phyloP scores from a whole-genome alignment of 225 moss, liverwort and hornwort species.

The Rhytidiadelphus loreus region DNA sequence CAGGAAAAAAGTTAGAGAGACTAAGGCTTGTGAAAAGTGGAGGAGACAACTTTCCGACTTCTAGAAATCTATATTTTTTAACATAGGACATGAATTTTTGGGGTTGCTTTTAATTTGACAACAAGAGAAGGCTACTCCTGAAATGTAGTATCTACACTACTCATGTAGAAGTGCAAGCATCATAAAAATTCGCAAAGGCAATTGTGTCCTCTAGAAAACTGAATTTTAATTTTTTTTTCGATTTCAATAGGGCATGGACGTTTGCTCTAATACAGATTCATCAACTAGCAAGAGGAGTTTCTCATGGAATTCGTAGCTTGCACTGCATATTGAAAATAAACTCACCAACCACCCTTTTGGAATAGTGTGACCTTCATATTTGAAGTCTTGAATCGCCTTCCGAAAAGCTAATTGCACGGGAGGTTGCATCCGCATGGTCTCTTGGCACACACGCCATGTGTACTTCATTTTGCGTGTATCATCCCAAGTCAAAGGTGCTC shows the following conservation, averaged over 20 bases:
- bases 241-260: accelerated
- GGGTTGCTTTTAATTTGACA: neutral
- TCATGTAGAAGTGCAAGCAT: neutral
- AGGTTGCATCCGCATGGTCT: neutral
- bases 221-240: accelerated
- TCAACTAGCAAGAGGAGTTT: neutral
- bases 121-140: neutral
- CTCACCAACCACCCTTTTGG: conserved; percentile 21
- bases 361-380: conserved; percentile 21
- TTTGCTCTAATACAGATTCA: neutral
- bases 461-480: neutral
- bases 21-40: neutral
- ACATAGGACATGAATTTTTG: neutral
- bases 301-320: neutral
- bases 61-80: neutral
- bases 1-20: too few species aligned
- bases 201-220: accelerated
- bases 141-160: too few species aligned
- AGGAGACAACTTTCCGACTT: accelerated
- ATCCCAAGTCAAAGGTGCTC: neutral
- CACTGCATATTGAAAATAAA: neutral
- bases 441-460: neutral
- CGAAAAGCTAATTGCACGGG: neutral
- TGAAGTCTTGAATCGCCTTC: neutral
- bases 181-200: accelerated